Evolutionary conservation across 345 rosid genomes (phyloP).

Genomic region (Rhodamnia rubescens): DNA sequence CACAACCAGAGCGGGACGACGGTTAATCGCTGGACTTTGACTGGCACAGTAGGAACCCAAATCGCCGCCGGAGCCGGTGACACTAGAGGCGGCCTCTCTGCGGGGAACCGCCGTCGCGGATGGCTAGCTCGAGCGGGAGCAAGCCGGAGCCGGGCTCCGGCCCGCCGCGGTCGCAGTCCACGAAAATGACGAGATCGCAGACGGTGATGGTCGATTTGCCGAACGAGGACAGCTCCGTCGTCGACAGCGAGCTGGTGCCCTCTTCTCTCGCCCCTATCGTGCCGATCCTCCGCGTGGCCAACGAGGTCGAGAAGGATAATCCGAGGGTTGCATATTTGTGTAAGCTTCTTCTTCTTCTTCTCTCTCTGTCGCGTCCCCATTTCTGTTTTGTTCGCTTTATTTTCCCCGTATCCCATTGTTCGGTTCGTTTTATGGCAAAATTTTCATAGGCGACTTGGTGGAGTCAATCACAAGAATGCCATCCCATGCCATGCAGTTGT

Average conservation of each 20-base stretch:
- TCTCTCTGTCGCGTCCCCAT: background rate
- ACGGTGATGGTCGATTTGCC: constrained; percentile 39
- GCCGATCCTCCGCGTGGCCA: constrained; percentile 89
- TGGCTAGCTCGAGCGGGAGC: constrained; percentile 83
- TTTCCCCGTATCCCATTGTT: background rate
- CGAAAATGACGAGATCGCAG: constrained; percentile 34
- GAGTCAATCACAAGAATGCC: background rate
- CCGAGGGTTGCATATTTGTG: constrained; percentile 85
- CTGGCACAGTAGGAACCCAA: background rate
- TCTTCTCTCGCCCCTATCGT: constrained; percentile 59
- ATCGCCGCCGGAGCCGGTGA: background rate
- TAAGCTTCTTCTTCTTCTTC: constrained; percentile 9
- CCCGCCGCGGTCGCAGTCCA: constrained; percentile 26
- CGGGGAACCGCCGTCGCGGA: background rate
- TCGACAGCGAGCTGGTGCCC: constrained; percentile 90
- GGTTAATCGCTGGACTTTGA: background rate
- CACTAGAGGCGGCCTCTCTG: background rate
- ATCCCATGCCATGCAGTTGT: background rate
- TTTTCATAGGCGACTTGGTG: background rate
- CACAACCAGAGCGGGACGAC: background rate
- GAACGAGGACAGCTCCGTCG: constrained; percentile 28
- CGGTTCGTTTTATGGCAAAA: background rate
- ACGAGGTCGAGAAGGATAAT: constrained; percentile 62
- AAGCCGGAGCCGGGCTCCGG: constrained; percentile 25
- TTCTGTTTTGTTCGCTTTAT: background rate